Evolutionary conservation across 2,329 filamentous ascomycete species (phyloP).

Genomic region (Penicillium sp.): DNA sequence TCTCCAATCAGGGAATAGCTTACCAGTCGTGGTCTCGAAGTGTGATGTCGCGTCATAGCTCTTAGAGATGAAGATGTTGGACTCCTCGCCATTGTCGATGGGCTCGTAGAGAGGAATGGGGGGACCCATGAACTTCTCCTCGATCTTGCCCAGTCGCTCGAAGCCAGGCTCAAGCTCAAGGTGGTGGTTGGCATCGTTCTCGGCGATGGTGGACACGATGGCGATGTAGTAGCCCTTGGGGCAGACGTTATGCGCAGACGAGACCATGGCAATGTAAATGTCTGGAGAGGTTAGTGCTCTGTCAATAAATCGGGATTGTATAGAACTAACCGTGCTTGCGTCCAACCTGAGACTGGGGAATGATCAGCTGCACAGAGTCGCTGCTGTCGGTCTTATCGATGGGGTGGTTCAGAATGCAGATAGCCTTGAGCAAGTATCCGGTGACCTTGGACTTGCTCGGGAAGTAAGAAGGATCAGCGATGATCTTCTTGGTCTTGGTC

Average conservation of each 20-base stretch:
- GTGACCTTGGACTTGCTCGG: constrained; percentile 75
- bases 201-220: constrained; percentile 94
- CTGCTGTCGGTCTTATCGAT: constrained; percentile 77
- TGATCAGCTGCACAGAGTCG: constrained; percentile 91
- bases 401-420: constrained; percentile 94
- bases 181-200: constrained; percentile 85
- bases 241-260: constrained; percentile 92
- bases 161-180: constrained; percentile 87
- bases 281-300: constrained; percentile 46
- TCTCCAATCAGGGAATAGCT: constrained; percentile 10
- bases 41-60: constrained; percentile 97
- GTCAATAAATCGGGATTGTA: not conserved
- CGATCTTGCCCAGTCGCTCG: constrained; percentile 81
- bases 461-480: constrained; percentile 97
- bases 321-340: constrained; percentile 76
- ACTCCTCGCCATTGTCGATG: constrained; percentile 66
- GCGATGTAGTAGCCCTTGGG: constrained; percentile 98
- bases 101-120: constrained; percentile 94
- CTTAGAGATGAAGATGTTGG: constrained; percentile 96
- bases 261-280: constrained; percentile 94
- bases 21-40: constrained; percentile 78
- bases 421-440: constrained; percentile 86
- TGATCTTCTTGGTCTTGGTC: constrained; percentile 91
- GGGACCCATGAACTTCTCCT: constrained; percentile 92
- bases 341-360: constrained; percentile 93